These are phyloP conservation scores for Fusarium sp. DNA, from an alignment of 2,329 filamentous ascomycete species.

Conservation along the genomic window DNA sequence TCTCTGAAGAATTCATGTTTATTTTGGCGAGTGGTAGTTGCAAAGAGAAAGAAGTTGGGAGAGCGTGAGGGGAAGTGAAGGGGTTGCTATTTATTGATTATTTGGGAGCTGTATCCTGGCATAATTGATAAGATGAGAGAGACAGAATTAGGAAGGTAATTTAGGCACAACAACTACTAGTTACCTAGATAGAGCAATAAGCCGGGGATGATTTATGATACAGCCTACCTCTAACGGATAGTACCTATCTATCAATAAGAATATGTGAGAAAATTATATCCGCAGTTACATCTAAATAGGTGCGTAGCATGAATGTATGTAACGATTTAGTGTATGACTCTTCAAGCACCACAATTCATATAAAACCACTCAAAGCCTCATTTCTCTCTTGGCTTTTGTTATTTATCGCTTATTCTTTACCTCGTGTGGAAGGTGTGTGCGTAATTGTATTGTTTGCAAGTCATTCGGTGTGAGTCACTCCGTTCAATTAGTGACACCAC, in stretches of 20 bases:
- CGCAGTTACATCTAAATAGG: too few species aligned
- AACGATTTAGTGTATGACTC: slow-evolving; percentile 10
- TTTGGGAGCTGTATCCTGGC: not conserved
- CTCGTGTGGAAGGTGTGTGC: not conserved
- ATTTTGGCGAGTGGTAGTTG: not conserved
- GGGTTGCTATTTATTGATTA: slow-evolving; percentile 6
- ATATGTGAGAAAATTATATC: too few species aligned
- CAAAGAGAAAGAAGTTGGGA: not conserved
- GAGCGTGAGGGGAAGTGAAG: not conserved
- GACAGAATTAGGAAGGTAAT: slow-evolving; percentile 39
- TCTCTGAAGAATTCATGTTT: slow-evolving; percentile 44
- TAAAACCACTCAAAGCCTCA: slow-evolving; percentile 12
- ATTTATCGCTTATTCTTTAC: not conserved
- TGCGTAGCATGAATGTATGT: not conserved
- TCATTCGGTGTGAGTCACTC: slow-evolving; percentile 49
- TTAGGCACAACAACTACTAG: not conserved
- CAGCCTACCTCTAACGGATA: too few species aligned
- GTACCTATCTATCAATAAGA: too few species aligned
- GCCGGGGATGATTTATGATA: too few species aligned
- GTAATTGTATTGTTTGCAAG: slow-evolving; percentile 8
- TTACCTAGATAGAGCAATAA: not conserved
- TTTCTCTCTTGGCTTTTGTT: not conserved
- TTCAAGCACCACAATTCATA: slow-evolving; percentile 7
- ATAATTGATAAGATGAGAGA: not conserved
- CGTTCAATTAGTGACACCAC: not conserved